These are phyloP conservation scores for Clonostachys rosea DNA, from an alignment of 2,329 filamentous ascomycete species.

Conservation along the genomic window DNA sequence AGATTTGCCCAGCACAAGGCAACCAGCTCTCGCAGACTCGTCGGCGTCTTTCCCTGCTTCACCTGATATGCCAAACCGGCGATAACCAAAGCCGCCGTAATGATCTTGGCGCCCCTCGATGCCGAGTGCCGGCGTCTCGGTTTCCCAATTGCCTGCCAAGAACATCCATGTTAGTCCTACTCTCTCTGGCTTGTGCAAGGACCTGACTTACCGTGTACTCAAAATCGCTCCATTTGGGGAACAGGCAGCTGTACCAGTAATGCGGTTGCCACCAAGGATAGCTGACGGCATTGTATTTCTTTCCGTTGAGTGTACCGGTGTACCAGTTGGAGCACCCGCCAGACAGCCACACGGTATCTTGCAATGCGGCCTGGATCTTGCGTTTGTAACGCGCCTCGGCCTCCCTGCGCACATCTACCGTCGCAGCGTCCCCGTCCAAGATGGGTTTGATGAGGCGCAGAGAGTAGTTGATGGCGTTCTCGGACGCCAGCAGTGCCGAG, in stretches of 20 bases:
- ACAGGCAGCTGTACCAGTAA: constrained; percentile 28
- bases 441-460: constrained; percentile 52
- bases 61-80: too few species aligned
- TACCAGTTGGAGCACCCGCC: constrained; percentile 32
- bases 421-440: constrained; percentile 11
- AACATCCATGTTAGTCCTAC: too few species aligned
- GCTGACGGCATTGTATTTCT: constrained; percentile 23
- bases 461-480: constrained; percentile 57
- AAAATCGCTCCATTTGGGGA: constrained; percentile 24
- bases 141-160: too few species aligned
- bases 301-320: constrained; percentile 10
- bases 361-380: constrained; percentile 21
- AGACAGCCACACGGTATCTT: constrained; percentile 23
- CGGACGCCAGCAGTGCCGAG: constrained; percentile 52
- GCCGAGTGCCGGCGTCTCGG: too few species aligned
- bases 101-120: too few species aligned
- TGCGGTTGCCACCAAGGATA: constrained; percentile 27
- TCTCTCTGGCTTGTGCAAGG: too few species aligned
- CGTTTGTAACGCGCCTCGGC: constrained; percentile 25
- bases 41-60: too few species aligned
- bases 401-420: constrained; percentile 20
- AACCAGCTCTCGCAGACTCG: too few species aligned
- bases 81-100: too few species aligned
- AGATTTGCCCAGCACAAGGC: too few species aligned
- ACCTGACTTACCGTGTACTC: constrained; percentile 19